Percentiles rank a stretch among this genome's conserved stretches.
Conservation (phyloP, 2,329 filamentous ascomycete species). For the Alternaria sp. region DNA sequence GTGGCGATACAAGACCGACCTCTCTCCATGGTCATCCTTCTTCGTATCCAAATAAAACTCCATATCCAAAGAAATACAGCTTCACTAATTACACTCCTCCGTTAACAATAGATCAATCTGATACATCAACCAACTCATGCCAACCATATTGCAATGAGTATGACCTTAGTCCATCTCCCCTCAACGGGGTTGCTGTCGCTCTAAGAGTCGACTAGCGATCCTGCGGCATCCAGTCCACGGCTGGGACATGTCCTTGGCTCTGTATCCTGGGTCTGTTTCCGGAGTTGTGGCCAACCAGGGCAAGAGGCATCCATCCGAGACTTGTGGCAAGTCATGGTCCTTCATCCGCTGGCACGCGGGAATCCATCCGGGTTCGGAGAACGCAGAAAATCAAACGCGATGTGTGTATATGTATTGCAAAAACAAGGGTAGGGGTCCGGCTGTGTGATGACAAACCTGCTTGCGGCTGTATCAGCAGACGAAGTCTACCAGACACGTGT, state of each 20-base stretch:
- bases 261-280: conserved; percentile 26
- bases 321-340: conserved; percentile 28
- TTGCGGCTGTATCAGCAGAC: conserved; percentile 24
- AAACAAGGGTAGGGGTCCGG: conserved; percentile 29
- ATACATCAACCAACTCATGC: conserved; percentile 37
- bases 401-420: conserved; percentile 28
- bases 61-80: conserved; percentile 19
- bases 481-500: conserved; percentile 21
- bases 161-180: conserved; percentile 31
- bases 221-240: conserved; percentile 34
- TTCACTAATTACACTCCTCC: conserved; percentile 17
- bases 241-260: conserved; percentile 33
- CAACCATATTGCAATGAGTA: conserved; percentile 37
- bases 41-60: neutral
- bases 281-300: conserved; percentile 23
- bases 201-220: conserved; percentile 27
- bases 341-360: conserved; percentile 36
- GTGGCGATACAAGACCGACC: conserved; percentile 19
- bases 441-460: conserved; percentile 42
- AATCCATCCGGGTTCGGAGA: conserved; percentile 31
- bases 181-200: conserved; percentile 26
- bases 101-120: conserved; percentile 32
- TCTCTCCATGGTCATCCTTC: conserved; percentile 12
- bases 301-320: conserved; percentile 34
- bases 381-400: conserved; percentile 37